A percentile compares a stretch with the other conserved stretches of the same genome.
phyloP scores from a whole-genome alignment of 2,329 filamentous ascomycete genomes.

The Dothistroma pini region DNA sequence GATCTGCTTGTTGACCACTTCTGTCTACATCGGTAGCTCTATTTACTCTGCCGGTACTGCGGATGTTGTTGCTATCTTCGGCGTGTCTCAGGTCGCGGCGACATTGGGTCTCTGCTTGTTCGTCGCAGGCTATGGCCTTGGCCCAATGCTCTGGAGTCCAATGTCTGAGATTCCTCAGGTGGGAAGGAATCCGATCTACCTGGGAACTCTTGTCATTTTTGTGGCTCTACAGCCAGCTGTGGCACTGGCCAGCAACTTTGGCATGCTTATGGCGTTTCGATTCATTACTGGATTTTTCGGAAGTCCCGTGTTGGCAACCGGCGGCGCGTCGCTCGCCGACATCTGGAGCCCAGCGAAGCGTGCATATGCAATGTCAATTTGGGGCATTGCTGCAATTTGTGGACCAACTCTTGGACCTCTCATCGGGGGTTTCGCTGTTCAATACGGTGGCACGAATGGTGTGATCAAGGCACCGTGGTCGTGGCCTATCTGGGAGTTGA shows the following conservation, averaged over 20 bases:
- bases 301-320: conserved; percentile 44
- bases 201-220: conserved; percentile 48
- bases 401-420: conserved; percentile 42
- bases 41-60: conserved; percentile 49
- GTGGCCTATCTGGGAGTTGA: conserved; percentile 42
- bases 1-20: conserved; percentile 48
- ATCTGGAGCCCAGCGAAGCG: conserved; percentile 40
- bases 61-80: conserved; percentile 43
- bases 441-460: conserved; percentile 29
- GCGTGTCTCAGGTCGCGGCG: conserved; percentile 44
- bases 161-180: conserved; percentile 50
- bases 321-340: conserved; percentile 44
- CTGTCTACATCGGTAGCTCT: conserved; percentile 51
- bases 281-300: conserved; percentile 53
- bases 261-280: conserved; percentile 51
- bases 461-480: conserved; percentile 35
- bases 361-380: conserved; percentile 40
- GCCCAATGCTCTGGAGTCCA: conserved; percentile 46
- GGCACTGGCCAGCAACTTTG: conserved; percentile 49
- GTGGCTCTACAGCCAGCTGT: conserved; percentile 49
- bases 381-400: conserved; percentile 40
- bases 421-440: conserved; percentile 41
- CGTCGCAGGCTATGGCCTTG: conserved; percentile 49
- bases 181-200: conserved; percentile 50
- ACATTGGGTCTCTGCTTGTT: conserved; percentile 50